Percentiles rank a stretch among this genome's conserved stretches.
Conservation (phyloP, 2,329 filamentous ascomycete species). For the Dothiorella sarmentorum region DNA sequence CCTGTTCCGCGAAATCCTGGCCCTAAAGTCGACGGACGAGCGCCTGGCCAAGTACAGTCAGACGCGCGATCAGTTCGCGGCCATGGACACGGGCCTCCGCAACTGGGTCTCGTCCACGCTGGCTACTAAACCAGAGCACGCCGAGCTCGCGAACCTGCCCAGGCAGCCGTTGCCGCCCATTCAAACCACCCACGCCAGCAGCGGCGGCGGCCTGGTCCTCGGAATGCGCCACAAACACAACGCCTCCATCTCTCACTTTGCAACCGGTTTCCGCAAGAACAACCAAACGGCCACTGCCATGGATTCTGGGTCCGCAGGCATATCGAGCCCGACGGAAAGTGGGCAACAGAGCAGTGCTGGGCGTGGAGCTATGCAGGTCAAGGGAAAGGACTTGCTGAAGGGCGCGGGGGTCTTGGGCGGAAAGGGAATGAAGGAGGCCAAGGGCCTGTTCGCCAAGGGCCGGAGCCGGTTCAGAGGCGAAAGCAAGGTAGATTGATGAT, state of each 20-base stretch:
- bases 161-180: conserved; percentile 34
- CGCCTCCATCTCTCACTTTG: conserved; percentile 36
- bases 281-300: conserved; percentile 23
- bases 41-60: conserved; percentile 72
- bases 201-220: conserved; percentile 7
- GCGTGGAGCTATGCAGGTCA: conserved; percentile 60
- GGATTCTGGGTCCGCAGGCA: conserved; percentile 24
- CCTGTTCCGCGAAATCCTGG: conserved; percentile 72
- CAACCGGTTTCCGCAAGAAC: conserved; percentile 18
- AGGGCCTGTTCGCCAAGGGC: conserved; percentile 86
- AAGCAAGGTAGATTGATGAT: conserved; percentile 85
- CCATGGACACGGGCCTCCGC: conserved; percentile 70
- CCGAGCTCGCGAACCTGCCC: conserved; percentile 47
- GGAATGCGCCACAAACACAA: conserved; percentile 33
- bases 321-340: conserved; percentile 22
- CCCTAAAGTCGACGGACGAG: conserved; percentile 61
- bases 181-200: conserved; percentile 17
- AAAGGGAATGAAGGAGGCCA: conserved; percentile 74
- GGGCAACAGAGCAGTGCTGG: conserved; percentile 24
- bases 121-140: conserved; percentile 52
- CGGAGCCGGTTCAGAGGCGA: conserved; percentile 72
- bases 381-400: conserved; percentile 85
- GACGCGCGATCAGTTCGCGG: conserved; percentile 66
- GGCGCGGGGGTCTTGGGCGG: conserved; percentile 70
- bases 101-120: conserved; percentile 54